phyloP scores from a whole-genome alignment of 441 rosid genomes.

The Bocquillonia castaneifolia region DNA sequence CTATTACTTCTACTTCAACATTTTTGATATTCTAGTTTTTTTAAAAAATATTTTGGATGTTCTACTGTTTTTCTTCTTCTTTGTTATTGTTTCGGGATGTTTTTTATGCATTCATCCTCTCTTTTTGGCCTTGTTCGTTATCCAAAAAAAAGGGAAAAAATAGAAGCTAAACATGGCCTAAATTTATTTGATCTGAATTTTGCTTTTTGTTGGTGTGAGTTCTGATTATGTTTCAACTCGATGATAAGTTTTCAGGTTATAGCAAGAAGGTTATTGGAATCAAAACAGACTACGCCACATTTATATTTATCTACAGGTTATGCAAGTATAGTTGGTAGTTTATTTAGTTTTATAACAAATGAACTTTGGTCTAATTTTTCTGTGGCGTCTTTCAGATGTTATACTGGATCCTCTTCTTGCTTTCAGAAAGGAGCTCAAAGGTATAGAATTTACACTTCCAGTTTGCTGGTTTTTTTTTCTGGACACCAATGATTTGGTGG shows the following conservation, averaged over 20 bases:
- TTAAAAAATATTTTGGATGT: neutral
- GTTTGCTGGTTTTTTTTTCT: conserved; percentile 25
- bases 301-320: conserved; percentile 86
- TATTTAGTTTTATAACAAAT: conserved; percentile 19
- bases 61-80: neutral
- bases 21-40: too few species aligned
- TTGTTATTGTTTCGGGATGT: neutral
- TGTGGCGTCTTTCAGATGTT: conserved; percentile 58
- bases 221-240: conserved; percentile 8
- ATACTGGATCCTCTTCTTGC: conserved; percentile 88
- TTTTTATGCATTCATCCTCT: neutral
- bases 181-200: too few species aligned
- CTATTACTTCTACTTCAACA: neutral
- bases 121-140: neutral
- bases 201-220: neutral
- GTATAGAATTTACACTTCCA: conserved; percentile 33
- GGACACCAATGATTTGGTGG: conserved; percentile 20
- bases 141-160: too few species aligned
- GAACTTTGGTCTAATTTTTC: conserved; percentile 28
- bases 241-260: conserved; percentile 51
- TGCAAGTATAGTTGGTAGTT: conserved; percentile 15
- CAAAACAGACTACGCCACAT: conserved; percentile 87
- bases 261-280: conserved; percentile 88
- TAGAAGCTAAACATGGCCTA: neutral
- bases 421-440: conserved; percentile 87